These are phyloP conservation scores for Thelonectria rubi DNA, from an alignment of 2,329 filamentous ascomycete species.

Conservation along the genomic window DNA sequence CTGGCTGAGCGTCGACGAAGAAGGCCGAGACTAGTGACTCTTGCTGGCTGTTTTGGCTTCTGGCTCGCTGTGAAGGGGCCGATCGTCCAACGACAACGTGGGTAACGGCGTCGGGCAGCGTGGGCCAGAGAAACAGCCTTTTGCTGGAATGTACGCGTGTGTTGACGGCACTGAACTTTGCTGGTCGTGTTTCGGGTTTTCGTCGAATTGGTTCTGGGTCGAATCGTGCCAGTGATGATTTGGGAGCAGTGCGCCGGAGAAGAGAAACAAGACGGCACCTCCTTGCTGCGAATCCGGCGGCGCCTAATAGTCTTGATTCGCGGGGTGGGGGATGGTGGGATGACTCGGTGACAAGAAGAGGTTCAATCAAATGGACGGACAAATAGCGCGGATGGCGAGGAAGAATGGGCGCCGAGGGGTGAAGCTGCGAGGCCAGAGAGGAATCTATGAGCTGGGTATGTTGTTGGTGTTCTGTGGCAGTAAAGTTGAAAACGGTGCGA, in stretches of 20 bases:
- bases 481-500: slow-evolving; percentile 2
- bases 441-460: not conserved
- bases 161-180: slow-evolving; percentile 25
- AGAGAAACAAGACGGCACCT: slow-evolving; percentile 34
- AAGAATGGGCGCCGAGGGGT: not conserved
- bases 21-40: slow-evolving; percentile 41
- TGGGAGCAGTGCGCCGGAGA: slow-evolving; percentile 35
- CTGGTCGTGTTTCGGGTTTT: slow-evolving; percentile 11
- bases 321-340: slow-evolving; percentile 10
- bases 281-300: slow-evolving; percentile 33
- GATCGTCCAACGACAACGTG: slow-evolving; percentile 34
- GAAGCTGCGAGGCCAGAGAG: not conserved
- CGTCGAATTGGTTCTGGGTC: slow-evolving; percentile 4
- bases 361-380: not conserved
- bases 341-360: slow-evolving; percentile 13
- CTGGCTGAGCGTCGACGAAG: slow-evolving; percentile 32
- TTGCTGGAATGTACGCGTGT: slow-evolving; percentile 29
- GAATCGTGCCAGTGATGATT: not conserved
- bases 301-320: slow-evolving; percentile 23
- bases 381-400: no score
- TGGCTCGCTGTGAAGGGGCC: slow-evolving; percentile 21
- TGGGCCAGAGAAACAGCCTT: slow-evolving; percentile 29
- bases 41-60: slow-evolving; percentile 22
- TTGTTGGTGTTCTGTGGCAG: slow-evolving; percentile 4
- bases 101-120: slow-evolving; percentile 35